Conservation (phyloP, 2,329 filamentous ascomycete species). For the Hysterium pulicare region DNA sequence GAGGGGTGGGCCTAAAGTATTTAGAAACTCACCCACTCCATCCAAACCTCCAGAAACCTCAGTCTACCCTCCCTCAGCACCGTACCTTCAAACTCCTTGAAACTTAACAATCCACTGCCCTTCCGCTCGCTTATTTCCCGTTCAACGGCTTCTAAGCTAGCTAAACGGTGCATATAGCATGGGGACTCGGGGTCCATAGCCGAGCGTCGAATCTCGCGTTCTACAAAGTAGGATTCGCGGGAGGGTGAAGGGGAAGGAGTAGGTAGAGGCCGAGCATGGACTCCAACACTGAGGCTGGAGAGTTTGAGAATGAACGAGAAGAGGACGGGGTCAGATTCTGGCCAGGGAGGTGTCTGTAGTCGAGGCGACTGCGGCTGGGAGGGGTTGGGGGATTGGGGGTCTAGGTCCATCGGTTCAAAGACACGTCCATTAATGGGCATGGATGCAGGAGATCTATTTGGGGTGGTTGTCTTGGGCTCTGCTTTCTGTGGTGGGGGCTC, state of each 20-base stretch:
- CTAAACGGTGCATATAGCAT: constrained; percentile 37
- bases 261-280: not conserved
- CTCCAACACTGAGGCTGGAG: not conserved
- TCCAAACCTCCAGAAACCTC: constrained; percentile 83
- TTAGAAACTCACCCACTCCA: constrained; percentile 66
- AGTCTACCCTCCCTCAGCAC: constrained; percentile 64
- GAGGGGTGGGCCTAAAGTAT: too few species aligned
- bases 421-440: not conserved
- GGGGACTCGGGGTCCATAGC: constrained; percentile 16
- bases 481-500: too few species aligned
- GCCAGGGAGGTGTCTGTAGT: too few species aligned
- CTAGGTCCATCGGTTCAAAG: too few species aligned
- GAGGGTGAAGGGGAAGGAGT: not conserved
- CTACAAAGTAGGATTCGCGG: not conserved
- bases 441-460: not conserved
- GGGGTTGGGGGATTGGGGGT: not conserved
- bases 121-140: constrained; percentile 66
- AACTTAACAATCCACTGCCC: constrained; percentile 75
- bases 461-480: not conserved
- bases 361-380: not conserved
- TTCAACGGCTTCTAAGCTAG: constrained; percentile 62
- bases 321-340: not conserved
- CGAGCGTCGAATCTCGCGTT: constrained; percentile 17
- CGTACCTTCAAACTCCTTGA: constrained; percentile 73
- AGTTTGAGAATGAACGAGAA: not conserved